phyloP scores from a whole-genome alignment of 306 rosid genomes.

The Prunus campanulata region DNA sequence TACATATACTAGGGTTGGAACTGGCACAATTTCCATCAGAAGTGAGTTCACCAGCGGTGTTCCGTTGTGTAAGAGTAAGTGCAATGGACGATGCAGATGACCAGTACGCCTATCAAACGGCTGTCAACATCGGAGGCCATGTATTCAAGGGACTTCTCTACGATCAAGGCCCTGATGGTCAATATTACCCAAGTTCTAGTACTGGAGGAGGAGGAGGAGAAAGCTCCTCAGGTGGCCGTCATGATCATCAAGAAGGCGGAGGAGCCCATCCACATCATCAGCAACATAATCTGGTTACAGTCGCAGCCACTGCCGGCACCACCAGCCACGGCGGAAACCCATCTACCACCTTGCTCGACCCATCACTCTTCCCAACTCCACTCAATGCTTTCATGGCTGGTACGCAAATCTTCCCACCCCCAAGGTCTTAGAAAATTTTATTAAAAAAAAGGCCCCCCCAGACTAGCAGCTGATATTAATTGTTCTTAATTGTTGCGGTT shows the following conservation, averaged over 20 bases:
- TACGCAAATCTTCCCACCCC: constrained; percentile 92
- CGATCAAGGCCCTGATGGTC: constrained; percentile 67
- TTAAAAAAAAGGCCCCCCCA: background rate
- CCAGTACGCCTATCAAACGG: constrained; percentile 91
- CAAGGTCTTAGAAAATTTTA: constrained; percentile 48
- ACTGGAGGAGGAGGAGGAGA: constrained; percentile 27
- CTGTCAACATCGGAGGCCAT: constrained; percentile 90
- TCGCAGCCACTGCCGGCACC: constrained; percentile 26
- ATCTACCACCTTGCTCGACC: constrained; percentile 48
- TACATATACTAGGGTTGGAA: constrained; percentile 76
- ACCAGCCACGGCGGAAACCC: constrained; percentile 19
- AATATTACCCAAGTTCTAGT: constrained; percentile 29
- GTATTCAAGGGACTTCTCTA: constrained; percentile 93
- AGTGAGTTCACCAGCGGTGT: constrained; percentile 76
- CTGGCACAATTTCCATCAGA: constrained; percentile 79
- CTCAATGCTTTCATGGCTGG: constrained; percentile 91
- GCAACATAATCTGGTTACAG: constrained; percentile 47
- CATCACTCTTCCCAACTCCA: constrained; percentile 73
- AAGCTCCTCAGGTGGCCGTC: constrained; percentile 54
- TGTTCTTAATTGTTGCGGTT: constrained; percentile 15
- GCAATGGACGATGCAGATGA: constrained; percentile 81
- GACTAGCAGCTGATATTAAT: constrained; percentile 10
- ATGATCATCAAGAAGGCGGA: constrained; percentile 17
- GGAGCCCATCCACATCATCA: constrained; percentile 20
- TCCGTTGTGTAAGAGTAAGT: constrained; percentile 86